A percentile compares a stretch with the other conserved stretches of the same genome.
Evolutionary conservation across 1,139 yeast genomes (phyloP).

Genomic region (Yamadazyma atlantica): DNA sequence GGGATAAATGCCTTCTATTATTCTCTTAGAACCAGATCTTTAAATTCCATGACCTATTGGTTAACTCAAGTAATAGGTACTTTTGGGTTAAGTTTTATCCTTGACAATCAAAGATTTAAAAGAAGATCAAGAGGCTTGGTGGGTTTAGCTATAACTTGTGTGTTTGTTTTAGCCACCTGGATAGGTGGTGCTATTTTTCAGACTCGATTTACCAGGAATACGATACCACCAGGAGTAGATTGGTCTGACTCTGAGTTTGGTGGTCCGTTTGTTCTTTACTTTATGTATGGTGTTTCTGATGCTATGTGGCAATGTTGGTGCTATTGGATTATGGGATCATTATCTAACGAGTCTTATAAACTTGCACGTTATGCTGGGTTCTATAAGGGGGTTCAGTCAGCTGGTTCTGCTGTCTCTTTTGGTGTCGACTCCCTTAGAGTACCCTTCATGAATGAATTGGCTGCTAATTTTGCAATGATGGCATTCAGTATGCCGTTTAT

Average conservation of each 20-base stretch:
- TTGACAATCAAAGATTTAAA: conserved; percentile 37
- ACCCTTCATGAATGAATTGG: conserved; percentile 31
- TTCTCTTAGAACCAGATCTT: conserved; percentile 56
- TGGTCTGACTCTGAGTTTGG: conserved; percentile 44
- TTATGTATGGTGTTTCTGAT: conserved; percentile 57
- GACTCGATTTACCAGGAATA: conserved; percentile 22
- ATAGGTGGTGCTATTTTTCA: conserved; percentile 56
- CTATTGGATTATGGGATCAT: conserved; percentile 58
- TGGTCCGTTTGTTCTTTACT: conserved; percentile 59
- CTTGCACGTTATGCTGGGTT: conserved; percentile 58
- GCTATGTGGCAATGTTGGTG: conserved; percentile 56
- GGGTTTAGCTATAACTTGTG: conserved; percentile 43
- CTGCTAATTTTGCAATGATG: conserved; percentile 13
- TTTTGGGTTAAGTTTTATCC: conserved; percentile 41
- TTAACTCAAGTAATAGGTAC: conserved; percentile 58
- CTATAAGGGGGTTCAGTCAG: conserved; percentile 62
- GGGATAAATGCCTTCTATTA: conserved; percentile 55
- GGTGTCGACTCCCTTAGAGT: conserved; percentile 46
- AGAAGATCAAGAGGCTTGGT: conserved; percentile 47
- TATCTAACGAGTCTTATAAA: conserved; percentile 56
- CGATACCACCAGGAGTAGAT: conserved; percentile 28
- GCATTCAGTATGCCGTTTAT: conserved; percentile 13
- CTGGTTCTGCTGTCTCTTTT: conserved; percentile 65
- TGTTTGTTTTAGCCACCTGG: conserved; percentile 51
- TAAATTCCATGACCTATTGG: conserved; percentile 61